Evolutionary conservation across 2,329 filamentous ascomycete genomes (phyloP).

Genomic region (Calonectria henricotiae): DNA sequence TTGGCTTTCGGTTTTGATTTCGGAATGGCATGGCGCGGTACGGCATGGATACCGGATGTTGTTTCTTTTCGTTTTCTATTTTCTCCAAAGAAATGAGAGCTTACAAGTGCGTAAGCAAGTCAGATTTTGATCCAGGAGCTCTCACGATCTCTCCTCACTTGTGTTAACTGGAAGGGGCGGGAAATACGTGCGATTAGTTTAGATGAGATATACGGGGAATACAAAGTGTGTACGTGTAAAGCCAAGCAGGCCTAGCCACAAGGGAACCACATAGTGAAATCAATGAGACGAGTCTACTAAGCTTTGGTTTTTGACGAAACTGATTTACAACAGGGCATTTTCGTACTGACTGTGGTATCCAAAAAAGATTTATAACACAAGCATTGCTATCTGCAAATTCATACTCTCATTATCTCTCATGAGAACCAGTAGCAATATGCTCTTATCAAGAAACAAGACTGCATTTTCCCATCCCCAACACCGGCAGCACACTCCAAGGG

Average conservation of each 20-base stretch:
- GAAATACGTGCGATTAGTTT: neutral
- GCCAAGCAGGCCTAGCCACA: neutral
- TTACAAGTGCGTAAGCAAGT: neutral
- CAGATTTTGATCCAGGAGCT: neutral
- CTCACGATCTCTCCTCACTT: constrained; percentile 7
- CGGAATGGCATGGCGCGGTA: constrained; percentile 24
- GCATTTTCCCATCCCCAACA: constrained; percentile 57
- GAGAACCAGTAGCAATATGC: constrained; percentile 6
- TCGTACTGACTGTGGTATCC: constrained; percentile 19
- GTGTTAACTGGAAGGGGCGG: constrained; percentile 4
- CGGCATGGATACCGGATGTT: constrained; percentile 25
- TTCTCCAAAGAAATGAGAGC: neutral
- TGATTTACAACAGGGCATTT: neutral
- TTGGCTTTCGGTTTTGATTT: constrained; percentile 5
- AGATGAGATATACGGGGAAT: constrained; percentile 25
- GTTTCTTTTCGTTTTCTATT: neutral
- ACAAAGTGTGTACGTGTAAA: constrained; percentile 29
- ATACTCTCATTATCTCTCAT: neutral
- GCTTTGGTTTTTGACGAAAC: neutral
- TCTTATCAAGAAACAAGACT: constrained; percentile 29
- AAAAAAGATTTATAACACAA: constrained; percentile 13
- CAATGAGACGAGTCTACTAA: neutral
- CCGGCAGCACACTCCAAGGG: constrained; percentile 22
- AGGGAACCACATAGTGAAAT: neutral
- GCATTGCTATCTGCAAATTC: neutral